Base-by-base conservation (phyloP, 148 eudicot genomes). In the Rhododendron griersonianum region DNA sequence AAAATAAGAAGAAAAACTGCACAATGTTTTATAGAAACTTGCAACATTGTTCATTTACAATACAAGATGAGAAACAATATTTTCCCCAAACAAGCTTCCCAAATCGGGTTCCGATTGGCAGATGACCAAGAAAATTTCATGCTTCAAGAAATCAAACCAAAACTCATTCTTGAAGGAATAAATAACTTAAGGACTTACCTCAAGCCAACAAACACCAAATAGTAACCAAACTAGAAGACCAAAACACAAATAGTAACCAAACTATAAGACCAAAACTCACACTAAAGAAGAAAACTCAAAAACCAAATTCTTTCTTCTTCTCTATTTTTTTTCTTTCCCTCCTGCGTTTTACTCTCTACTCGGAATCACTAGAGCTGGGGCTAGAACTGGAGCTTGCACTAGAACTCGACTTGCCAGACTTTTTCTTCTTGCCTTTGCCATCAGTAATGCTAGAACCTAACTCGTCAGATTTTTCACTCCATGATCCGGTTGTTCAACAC, bases 351-450 rank as follows among this genome's bases (percentile, higher is more conserved):
- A 85, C 63, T 84, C 89, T 61, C 51, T 86, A 73, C 81, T 85
- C 92, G 23, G 93, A 89, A 81, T 89, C 89, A 23, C 92, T 87
- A 51, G 91, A 90, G 67, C 89, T 87, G 10, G 91, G 89, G 51
- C 89, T 82, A 33, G 91, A 83, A 48, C 87, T 86, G 45, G 90
- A 90, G 81, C 88, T 86, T 15, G 91, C 86, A 25, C 88, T 69
- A 28, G 86, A 89, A 14, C 45, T 77, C 1, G 84, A 85, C 81
- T 84, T 83, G 45, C 28, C 81, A 75, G 90, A 90, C 71, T 86
- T 67, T 11, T 83, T 61, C 61, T 83, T 85, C 79, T 90, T 86
- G 39, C 76, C 86, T 84, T 88, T 30, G 18, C 15, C 84, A 76
- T 78, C 55, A 65, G 87, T 45, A 11, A 33, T 37, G 25, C 63